Percentiles rank a stretch among this genome's conserved stretches.
Evolutionary conservation across 1,284 basidiomycete species (phyloP).

Genomic region (Tausonia pullulans): DNA sequence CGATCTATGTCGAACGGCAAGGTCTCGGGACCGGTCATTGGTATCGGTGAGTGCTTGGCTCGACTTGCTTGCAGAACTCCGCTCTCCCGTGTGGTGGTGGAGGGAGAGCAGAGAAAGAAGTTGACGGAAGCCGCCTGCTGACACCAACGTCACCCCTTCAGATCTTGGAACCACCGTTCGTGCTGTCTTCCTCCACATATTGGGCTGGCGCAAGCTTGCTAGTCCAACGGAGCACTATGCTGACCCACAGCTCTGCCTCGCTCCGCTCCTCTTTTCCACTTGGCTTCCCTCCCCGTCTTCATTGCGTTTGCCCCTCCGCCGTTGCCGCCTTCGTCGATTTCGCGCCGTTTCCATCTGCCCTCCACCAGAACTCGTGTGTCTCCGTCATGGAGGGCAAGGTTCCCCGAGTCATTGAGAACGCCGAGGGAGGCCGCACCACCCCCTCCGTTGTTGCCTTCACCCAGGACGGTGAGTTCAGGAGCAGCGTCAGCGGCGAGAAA

Average conservation of each 20-base stretch:
- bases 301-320: background rate
- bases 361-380: slow-evolving; percentile 67
- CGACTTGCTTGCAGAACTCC: slow-evolving; percentile 21
- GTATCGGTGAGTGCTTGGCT: slow-evolving; percentile 39
- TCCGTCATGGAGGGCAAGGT: slow-evolving; percentile 93
- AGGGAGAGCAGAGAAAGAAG: no score
- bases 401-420: slow-evolving; percentile 90
- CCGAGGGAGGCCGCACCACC: slow-evolving; percentile 94
- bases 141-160: no score
- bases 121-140: no score
- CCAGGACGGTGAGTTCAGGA: slow-evolving; percentile 43
- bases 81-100: background rate
- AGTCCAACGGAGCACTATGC: no score
- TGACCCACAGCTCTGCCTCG: background rate
- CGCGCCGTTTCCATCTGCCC: background rate
- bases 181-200: no score
- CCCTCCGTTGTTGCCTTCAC: slow-evolving; percentile 98
- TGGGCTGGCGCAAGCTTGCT: no score
- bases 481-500: slow-evolving; percentile 24
- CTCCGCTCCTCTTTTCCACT: background rate
- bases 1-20: slow-evolving; percentile 28
- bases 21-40: slow-evolving; percentile 40
- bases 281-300: background rate
- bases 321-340: background rate
- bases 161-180: no score